These are phyloP conservation scores for Porodaedalea pini DNA, from an alignment of 1,284 basidiomycete genomes.

Conservation along the genomic window DNA sequence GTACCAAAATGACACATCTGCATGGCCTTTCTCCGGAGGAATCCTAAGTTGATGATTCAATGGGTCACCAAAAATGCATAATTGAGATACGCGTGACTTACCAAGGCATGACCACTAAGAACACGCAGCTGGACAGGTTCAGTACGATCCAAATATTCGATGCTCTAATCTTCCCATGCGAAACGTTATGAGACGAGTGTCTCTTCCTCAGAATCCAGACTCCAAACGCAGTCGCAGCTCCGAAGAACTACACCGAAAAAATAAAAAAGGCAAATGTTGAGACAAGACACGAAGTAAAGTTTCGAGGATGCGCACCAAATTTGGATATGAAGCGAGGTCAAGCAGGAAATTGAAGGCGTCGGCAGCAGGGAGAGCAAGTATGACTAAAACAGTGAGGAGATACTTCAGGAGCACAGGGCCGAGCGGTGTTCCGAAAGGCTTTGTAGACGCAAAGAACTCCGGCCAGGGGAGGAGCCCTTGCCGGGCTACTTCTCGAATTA, in stretches of 20 bases:
- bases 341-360: conserved; percentile 50
- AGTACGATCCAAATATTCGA: conserved; percentile 37
- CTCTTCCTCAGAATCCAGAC: conserved; percentile 41
- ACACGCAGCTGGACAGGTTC: conserved; percentile 37
- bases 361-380: conserved; percentile 51
- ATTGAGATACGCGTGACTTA: not conserved
- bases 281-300: conserved; percentile 23
- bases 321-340: conserved; percentile 29
- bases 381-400: conserved; percentile 47
- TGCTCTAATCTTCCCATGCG: conserved; percentile 36
- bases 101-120: conserved; percentile 38
- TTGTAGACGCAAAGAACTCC: conserved; percentile 40
- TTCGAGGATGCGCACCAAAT: conserved; percentile 25
- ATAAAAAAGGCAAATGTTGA: conserved; percentile 32
- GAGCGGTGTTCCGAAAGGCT: conserved; percentile 45
- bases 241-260: conserved; percentile 44
- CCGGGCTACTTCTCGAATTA: conserved; percentile 40
- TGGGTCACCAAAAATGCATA: not conserved
- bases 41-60: conserved; percentile 26
- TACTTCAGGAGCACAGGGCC: conserved; percentile 45
- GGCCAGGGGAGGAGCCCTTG: conserved; percentile 43
- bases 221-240: conserved; percentile 36
- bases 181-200: conserved; percentile 33
- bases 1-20: conserved; percentile 36
- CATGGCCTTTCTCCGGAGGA: conserved; percentile 31